Evolutionary conservation across 225 moss, liverwort and hornwort genomes (phyloP).

Genomic region (Rhytidiadelphus loreus): DNA sequence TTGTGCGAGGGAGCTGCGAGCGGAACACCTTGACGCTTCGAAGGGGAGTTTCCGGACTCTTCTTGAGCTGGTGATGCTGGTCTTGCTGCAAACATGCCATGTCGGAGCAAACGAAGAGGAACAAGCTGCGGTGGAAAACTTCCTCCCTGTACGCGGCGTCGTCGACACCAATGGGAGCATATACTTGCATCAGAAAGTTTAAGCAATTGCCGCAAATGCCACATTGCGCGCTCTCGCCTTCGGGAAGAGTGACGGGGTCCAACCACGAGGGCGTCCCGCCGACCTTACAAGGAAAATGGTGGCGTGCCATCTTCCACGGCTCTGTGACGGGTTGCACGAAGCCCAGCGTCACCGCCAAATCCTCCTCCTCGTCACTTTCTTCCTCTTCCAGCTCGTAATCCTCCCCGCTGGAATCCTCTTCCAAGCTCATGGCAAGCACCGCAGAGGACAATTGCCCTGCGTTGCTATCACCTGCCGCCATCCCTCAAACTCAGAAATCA

Average conservation of each 20-base stretch:
- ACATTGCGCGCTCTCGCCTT: constrained; percentile 42
- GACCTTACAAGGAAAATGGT: constrained; percentile 79
- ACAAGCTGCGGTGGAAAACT: constrained; percentile 63
- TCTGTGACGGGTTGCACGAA: constrained; percentile 46
- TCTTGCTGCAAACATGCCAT: constrained; percentile 91
- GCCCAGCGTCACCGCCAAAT: constrained; percentile 40
- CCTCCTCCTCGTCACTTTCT: constrained; percentile 45
- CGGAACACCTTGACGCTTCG: constrained; percentile 85
- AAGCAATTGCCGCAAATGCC: constrained; percentile 74
- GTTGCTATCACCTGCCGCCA: constrained; percentile 8
- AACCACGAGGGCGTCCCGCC: constrained; percentile 85
- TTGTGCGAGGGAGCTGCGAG: constrained; percentile 69
- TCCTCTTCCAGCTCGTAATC: constrained; percentile 5
- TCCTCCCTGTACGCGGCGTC: constrained; percentile 27
- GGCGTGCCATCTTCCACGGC: constrained; percentile 59
- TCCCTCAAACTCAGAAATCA: neutral
- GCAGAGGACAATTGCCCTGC: constrained; percentile 3
- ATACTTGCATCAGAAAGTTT: constrained; percentile 73
- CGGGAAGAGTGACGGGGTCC: constrained; percentile 59
- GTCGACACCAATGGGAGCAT: constrained; percentile 43
- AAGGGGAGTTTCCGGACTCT: constrained; percentile 18
- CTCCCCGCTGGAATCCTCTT: neutral
- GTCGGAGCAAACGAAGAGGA: constrained; percentile 67
- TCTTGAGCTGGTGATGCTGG: constrained; percentile 60
- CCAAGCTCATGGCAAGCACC: constrained; percentile 31